Conservation (phyloP, 768 basidiomycete genomes). For the Saitozyma sp. region DNA sequence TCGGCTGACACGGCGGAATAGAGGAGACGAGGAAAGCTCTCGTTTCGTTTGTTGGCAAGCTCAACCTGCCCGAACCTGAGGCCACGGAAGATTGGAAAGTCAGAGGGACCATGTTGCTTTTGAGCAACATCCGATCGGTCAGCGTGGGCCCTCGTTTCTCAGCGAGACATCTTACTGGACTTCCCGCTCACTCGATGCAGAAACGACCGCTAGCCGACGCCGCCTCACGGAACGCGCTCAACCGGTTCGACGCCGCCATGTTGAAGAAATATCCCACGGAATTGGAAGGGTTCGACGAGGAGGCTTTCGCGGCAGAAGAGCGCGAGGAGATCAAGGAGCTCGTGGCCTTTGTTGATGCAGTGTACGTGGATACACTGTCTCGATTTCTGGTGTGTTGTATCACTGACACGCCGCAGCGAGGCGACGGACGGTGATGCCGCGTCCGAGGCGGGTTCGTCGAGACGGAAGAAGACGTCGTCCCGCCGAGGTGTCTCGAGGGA, state of each 20-base stretch:
- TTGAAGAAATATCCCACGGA: conserved; percentile 71
- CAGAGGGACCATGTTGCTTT: conserved; percentile 60
- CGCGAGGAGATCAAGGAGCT: conserved; percentile 24
- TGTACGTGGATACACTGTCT: conserved; percentile 23
- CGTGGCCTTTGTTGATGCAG: conserved; percentile 35
- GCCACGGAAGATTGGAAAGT: conserved; percentile 69
- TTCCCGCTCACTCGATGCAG: conserved; percentile 47
- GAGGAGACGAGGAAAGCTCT: conserved; percentile 66
- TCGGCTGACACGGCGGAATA: conserved; percentile 40
- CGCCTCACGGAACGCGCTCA: conserved; percentile 67
- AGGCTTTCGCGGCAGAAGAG: conserved; percentile 24
- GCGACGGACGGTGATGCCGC: conserved; percentile 15
- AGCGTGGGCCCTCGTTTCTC: neutral
- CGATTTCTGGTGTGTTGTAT: neutral
- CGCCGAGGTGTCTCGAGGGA: conserved; percentile 7
- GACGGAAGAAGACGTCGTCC: neutral
- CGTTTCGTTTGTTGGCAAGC: conserved; percentile 65
- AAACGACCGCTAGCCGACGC: conserved; percentile 64
- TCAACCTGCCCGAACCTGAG: conserved; percentile 63
- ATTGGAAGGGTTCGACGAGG: conserved; percentile 62
- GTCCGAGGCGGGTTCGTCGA: conserved; percentile 15
- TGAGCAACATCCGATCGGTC: conserved; percentile 60
- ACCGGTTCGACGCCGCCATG: conserved; percentile 67
- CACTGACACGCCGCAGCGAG: conserved; percentile 4
- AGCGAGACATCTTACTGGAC: neutral